Evolutionary conservation across 2,329 filamentous ascomycete genomes (phyloP).

Genomic region (Exophiala dermatitidis): DNA sequence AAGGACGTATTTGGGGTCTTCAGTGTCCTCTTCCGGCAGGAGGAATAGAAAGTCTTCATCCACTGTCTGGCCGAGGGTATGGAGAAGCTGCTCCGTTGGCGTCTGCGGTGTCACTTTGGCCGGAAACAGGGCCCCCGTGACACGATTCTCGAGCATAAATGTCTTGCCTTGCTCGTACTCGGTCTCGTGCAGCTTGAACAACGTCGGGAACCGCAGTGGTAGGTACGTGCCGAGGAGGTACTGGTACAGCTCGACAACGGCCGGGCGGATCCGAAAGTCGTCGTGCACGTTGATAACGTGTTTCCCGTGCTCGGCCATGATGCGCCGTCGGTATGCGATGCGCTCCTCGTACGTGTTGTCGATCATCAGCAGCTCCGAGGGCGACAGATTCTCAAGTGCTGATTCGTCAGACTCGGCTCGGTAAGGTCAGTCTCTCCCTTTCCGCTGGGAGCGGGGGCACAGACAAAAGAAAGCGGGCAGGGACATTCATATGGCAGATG

Average conservation of each 20-base stretch:
- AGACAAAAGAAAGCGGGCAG: slow-evolving; percentile 2
- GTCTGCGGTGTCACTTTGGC: slow-evolving; percentile 30
- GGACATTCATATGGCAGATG: not conserved
- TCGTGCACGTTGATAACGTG: slow-evolving; percentile 37
- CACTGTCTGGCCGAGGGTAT: slow-evolving; percentile 45
- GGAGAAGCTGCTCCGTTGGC: slow-evolving; percentile 37
- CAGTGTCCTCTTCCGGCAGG: slow-evolving; percentile 36
- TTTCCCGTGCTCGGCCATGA: slow-evolving; percentile 41
- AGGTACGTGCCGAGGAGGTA: slow-evolving; percentile 51
- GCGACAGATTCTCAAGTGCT: slow-evolving; percentile 48
- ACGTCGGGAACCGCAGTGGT: slow-evolving; percentile 49
- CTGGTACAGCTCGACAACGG: slow-evolving; percentile 51
- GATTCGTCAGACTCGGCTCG: slow-evolving; percentile 17
- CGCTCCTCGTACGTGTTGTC: slow-evolving; percentile 53
- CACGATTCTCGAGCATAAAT: slow-evolving; percentile 40
- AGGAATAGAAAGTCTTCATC: slow-evolving; percentile 57
- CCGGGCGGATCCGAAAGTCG: slow-evolving; percentile 38
- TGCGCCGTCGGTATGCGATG: slow-evolving; percentile 42
- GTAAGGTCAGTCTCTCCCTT: slow-evolving; percentile 17
- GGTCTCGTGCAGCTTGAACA: slow-evolving; percentile 40
- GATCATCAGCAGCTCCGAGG: slow-evolving; percentile 52
- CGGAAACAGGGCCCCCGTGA: slow-evolving; percentile 40
- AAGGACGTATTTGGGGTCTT: slow-evolving; percentile 44
- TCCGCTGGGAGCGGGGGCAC: not conserved
- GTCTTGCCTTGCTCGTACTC: slow-evolving; percentile 26